A percentile compares a stretch with the other conserved stretches of the same genome.
These are phyloP conservation scores for Trifolium fragiferum DNA, from an alignment of 306 rosid genomes.

Conservation along the genomic window DNA sequence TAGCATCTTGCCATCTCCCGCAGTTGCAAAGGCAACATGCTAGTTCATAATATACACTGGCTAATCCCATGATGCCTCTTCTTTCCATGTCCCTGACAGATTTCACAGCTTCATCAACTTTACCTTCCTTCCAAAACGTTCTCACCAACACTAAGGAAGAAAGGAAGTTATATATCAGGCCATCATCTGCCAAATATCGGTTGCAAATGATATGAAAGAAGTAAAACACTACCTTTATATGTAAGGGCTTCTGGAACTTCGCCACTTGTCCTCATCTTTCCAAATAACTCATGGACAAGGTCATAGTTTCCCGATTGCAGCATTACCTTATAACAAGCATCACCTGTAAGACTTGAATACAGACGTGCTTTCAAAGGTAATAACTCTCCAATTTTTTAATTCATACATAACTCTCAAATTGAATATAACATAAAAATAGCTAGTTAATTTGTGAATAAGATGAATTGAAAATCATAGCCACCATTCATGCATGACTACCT, in stretches of 20 bases:
- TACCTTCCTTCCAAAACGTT: conserved; percentile 86
- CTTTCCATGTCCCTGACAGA: conserved; percentile 86
- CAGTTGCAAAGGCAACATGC: conserved; percentile 89
- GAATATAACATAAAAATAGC: conserved; percentile 36
- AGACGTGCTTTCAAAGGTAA: conserved; percentile 44
- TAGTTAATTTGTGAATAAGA: conserved; percentile 8
- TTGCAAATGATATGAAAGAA: conserved; percentile 40
- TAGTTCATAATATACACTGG: conserved; percentile 79
- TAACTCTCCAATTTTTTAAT: conserved; percentile 36
- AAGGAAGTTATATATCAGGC: conserved; percentile 36
- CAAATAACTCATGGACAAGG: conserved; percentile 72
- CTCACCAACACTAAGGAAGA: conserved; percentile 70
- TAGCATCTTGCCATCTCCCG: conserved; percentile 92
- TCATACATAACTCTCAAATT: conserved; percentile 32
- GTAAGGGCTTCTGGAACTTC: conserved; percentile 77
- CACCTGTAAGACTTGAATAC: conserved; percentile 56
- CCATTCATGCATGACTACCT: not conserved
- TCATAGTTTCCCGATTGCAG: conserved; percentile 81
- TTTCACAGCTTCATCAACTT: conserved; percentile 74
- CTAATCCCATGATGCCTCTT: conserved; percentile 78
- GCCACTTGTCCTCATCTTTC: conserved; percentile 75
- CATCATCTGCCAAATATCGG: conserved; percentile 39
- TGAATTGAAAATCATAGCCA: conserved; percentile 31
- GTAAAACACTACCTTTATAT: conserved; percentile 69
- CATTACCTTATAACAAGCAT: conserved; percentile 83